These are phyloP conservation scores for Ricinus communis DNA, from an alignment of 345 rosid species.

Conservation along the genomic window DNA sequence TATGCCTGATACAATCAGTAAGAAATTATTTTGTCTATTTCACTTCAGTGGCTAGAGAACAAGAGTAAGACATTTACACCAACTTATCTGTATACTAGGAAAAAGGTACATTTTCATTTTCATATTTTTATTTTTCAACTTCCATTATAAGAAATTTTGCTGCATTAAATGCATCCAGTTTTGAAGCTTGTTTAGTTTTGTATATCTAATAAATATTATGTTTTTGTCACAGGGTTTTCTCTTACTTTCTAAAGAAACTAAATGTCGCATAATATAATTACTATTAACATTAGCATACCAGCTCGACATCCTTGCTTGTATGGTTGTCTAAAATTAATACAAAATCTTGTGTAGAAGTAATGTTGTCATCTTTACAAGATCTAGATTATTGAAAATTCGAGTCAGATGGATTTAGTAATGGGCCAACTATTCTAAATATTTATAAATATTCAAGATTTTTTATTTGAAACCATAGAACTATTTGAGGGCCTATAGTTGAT, in stretches of 20 bases:
- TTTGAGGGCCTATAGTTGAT: not conserved
- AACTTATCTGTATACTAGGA: slow-evolving; percentile 81
- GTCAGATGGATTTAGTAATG: not conserved
- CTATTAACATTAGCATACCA: slow-evolving; percentile 80
- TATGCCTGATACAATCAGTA: slow-evolving; percentile 8
- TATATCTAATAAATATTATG: not conserved
- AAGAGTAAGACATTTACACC: slow-evolving; percentile 84
- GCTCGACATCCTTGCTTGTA: slow-evolving; percentile 94
- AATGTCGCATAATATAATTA: slow-evolving; percentile 77
- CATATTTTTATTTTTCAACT: not conserved
- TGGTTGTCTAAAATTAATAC: slow-evolving; percentile 34
- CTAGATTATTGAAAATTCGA: not conserved
- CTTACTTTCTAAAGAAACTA: slow-evolving; percentile 87
- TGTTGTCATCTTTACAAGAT: not conserved
- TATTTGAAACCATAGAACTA: not conserved
- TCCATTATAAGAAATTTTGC: slow-evolving; percentile 1
- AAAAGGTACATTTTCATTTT: slow-evolving; percentile 54
- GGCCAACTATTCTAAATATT: not conserved
- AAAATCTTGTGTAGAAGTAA: not conserved
- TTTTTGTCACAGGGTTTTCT: slow-evolving; percentile 68
- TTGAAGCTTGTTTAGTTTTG: slow-evolving; percentile 2
- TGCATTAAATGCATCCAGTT: not conserved
- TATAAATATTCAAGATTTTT: not conserved
- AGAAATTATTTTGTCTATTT: slow-evolving; percentile 25
- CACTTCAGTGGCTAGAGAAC: slow-evolving; percentile 85